These are phyloP conservation scores for Crepidotus variabilis DNA, from an alignment of 768 basidiomycete genomes.

Conservation along the genomic window DNA sequence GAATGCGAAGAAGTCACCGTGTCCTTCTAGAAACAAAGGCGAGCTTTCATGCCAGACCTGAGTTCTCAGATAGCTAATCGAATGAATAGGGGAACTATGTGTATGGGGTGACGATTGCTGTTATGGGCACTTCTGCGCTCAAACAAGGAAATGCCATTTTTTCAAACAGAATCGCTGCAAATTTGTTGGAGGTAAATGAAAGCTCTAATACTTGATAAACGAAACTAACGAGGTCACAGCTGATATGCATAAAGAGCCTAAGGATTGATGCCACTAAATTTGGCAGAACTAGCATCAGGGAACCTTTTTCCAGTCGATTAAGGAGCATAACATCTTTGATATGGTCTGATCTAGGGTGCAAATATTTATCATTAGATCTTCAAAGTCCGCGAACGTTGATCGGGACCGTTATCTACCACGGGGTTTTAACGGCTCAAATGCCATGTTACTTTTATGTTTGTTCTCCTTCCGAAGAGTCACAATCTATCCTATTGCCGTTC, in stretches of 20 bases:
- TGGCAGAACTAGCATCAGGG: slow-evolving; percentile 11
- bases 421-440: slow-evolving; percentile 23
- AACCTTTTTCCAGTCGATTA: slow-evolving; percentile 11
- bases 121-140: slow-evolving; percentile 50
- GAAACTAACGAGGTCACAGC: slow-evolving; percentile 19
- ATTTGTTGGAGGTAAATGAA: slow-evolving; percentile 53
- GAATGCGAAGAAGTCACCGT: slow-evolving; percentile 62
- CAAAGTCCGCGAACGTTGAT: slow-evolving; percentile 31
- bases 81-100: slow-evolving; percentile 48
- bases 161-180: slow-evolving; percentile 57
- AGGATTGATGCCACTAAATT: slow-evolving; percentile 14
- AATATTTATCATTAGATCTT: slow-evolving; percentile 20
- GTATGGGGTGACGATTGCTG: slow-evolving; percentile 59
- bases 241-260: slow-evolving; percentile 38
- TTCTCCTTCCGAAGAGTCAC: not conserved
- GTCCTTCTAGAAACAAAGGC: slow-evolving; percentile 59
- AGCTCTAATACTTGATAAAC: slow-evolving; percentile 2
- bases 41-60: slow-evolving; percentile 7
- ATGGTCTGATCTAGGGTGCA: slow-evolving; percentile 18
- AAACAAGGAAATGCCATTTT: slow-evolving; percentile 37
- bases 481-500: not conserved
- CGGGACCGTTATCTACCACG: slow-evolving; percentile 25
- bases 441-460: slow-evolving; percentile 1
- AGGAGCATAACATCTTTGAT: slow-evolving; percentile 8
- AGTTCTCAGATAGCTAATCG: not conserved